These are phyloP conservation scores for Aspergillus affinis DNA, from an alignment of 495 filamentous ascomycete species.

Conservation along the genomic window DNA sequence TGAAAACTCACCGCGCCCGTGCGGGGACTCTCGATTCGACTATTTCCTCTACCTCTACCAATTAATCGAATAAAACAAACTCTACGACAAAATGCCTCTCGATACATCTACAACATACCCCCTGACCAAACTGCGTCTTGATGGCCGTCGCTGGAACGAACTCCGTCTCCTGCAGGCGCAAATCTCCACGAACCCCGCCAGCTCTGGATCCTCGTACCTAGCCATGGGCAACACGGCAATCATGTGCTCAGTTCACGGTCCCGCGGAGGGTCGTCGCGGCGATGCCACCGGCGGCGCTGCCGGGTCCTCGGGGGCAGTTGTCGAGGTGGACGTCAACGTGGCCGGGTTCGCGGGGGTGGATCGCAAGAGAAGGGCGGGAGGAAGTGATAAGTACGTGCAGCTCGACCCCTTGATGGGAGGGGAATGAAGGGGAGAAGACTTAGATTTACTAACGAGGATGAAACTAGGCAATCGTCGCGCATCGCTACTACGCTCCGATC, in stretches of 20 bases:
- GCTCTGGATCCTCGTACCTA: conserved; percentile 86
- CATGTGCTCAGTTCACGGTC: conserved; percentile 87
- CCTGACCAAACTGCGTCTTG: conserved; percentile 83
- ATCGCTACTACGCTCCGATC: conserved; percentile 72
- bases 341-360: conserved; percentile 89
- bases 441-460: conserved; percentile 16
- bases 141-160: conserved; percentile 98
- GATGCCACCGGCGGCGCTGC: conserved; percentile 45
- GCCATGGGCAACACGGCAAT: conserved; percentile 97
- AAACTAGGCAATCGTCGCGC: conserved; percentile 71
- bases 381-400: conserved; percentile 68
- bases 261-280: conserved; percentile 62
- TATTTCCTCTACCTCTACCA: neutral
- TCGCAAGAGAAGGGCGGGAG: conserved; percentile 66
- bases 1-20: conserved; percentile 6
- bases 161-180: conserved; percentile 84
- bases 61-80: conserved; percentile 7
- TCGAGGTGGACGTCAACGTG: conserved; percentile 80
- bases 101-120: conserved; percentile 81
- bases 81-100: conserved; percentile 68
- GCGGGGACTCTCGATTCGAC: conserved; percentile 11
- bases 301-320: conserved; percentile 54
- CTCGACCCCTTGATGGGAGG: neutral
- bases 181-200: conserved; percentile 85
- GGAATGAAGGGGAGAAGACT: neutral